phyloP scores from a whole-genome alignment of 2,329 filamentous ascomycete genomes.

The Scytalidium sp. region DNA sequence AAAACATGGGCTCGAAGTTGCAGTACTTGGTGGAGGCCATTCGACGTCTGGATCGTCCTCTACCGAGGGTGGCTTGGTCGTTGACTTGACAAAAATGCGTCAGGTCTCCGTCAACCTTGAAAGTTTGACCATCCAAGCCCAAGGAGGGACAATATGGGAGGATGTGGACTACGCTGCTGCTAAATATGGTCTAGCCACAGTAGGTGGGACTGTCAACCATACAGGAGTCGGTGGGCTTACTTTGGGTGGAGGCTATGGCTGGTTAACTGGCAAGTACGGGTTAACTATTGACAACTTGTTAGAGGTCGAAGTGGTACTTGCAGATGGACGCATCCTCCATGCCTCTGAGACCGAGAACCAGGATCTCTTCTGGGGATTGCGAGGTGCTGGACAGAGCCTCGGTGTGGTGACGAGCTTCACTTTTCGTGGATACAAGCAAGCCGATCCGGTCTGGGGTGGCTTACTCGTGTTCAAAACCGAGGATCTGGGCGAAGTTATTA shows the following conservation, averaged over 20 bases:
- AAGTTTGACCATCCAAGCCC: slow-evolving; percentile 12
- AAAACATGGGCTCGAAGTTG: slow-evolving; percentile 12
- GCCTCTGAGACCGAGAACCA: slow-evolving; percentile 18
- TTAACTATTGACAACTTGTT: slow-evolving; percentile 15
- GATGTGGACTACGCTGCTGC: slow-evolving; percentile 18
- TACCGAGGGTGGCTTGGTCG: slow-evolving; percentile 15
- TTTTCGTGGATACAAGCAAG: slow-evolving; percentile 12
- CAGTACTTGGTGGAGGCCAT: slow-evolving; percentile 15
- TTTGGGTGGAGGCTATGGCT: background rate
- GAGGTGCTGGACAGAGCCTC: slow-evolving; percentile 26
- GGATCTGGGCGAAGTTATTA: slow-evolving; percentile 10
- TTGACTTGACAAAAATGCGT: slow-evolving; percentile 19
- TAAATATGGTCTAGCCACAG: slow-evolving; percentile 15
- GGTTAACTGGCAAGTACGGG: background rate
- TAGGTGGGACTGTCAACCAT: slow-evolving; percentile 19
- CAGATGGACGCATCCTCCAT: slow-evolving; percentile 25
- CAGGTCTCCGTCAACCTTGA: slow-evolving; percentile 10
- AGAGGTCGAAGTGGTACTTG: slow-evolving; percentile 26
- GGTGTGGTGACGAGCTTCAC: slow-evolving; percentile 15
- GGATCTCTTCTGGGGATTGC: slow-evolving; percentile 32
- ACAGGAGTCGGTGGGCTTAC: slow-evolving; percentile 6
- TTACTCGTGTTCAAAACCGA: slow-evolving; percentile 11
- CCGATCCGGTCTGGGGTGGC: slow-evolving; percentile 14
- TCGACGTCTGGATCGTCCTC: slow-evolving; percentile 16
- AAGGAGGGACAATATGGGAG: slow-evolving; percentile 19